Percentiles rank a stretch among this genome's conserved stretches.
phyloP scores from a whole-genome alignment of 768 basidiomycete species.

The Mycena alexandri region DNA sequence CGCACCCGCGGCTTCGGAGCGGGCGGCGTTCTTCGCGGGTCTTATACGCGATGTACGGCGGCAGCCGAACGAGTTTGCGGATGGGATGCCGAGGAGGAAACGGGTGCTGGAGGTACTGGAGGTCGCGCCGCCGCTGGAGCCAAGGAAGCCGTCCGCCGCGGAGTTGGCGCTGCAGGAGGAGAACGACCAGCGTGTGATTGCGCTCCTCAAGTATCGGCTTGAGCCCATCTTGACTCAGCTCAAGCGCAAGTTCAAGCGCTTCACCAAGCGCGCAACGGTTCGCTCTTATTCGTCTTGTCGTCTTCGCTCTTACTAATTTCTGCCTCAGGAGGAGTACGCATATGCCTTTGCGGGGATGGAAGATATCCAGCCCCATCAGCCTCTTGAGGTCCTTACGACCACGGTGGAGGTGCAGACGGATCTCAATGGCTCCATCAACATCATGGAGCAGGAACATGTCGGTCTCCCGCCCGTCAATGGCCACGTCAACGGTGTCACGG shows the following conservation, averaged over 20 bases:
- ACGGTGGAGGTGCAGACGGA: conserved; percentile 52
- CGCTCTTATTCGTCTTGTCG: conserved; percentile 43
- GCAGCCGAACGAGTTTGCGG: conserved; percentile 90
- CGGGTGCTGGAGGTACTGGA: conserved; percentile 89
- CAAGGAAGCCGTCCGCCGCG: conserved; percentile 81
- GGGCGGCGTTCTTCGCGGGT: conserved; percentile 81
- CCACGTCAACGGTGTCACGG: conserved; percentile 54
- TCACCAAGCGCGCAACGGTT: conserved; percentile 84
- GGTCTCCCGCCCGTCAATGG: conserved; percentile 51
- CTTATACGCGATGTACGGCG: conserved; percentile 77
- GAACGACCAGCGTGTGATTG: conserved; percentile 81
- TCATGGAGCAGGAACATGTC: conserved; percentile 54
- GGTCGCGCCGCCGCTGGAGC: conserved; percentile 91
- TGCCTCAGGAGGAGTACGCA: conserved; percentile 78
- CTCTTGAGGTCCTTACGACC: conserved; percentile 53
- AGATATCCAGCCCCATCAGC: conserved; percentile 43
- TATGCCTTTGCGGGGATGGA: conserved; percentile 63
- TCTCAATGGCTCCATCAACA: conserved; percentile 59
- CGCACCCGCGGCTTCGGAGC: conserved; percentile 65
- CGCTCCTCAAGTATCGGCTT: conserved; percentile 90
- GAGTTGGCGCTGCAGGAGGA: conserved; percentile 88
- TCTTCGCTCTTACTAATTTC: conserved; percentile 31
- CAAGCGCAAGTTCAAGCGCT: conserved; percentile 92
- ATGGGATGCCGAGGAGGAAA: conserved; percentile 86
- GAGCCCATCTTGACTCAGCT: conserved; percentile 90